phyloP scores from a whole-genome alignment of 371 early-diverging fungal species.

The Mucor velutinosus region DNA sequence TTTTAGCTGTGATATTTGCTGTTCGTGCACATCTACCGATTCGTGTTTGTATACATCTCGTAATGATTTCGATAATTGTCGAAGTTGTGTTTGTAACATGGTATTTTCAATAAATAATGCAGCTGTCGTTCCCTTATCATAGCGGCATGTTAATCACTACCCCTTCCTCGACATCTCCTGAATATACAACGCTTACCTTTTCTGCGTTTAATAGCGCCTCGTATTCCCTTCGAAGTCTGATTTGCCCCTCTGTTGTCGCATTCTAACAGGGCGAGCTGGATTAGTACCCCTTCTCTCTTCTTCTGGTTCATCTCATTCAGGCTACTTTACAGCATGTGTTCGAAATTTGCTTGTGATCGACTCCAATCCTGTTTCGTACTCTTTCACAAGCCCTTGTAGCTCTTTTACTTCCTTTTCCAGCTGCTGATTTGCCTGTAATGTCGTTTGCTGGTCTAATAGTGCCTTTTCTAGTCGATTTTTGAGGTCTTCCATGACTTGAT shows the following conservation, averaged over 20 bases:
- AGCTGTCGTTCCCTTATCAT: constrained; percentile 37
- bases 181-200: constrained; percentile 24
- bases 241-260: constrained; percentile 36
- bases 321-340: constrained; percentile 27
- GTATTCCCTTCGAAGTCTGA: constrained; percentile 38
- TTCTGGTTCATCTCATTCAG: background rate
- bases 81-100: constrained; percentile 35
- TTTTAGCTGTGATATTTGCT: constrained; percentile 29
- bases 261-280: constrained; percentile 18
- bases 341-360: constrained; percentile 35
- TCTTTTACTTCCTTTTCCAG: constrained; percentile 34
- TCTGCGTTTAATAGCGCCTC: constrained; percentile 50
- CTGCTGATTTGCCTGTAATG: constrained; percentile 20
- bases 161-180: background rate
- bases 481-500: constrained; percentile 20
- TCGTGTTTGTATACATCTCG: constrained; percentile 25
- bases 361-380: constrained; percentile 38
- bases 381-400: constrained; percentile 30
- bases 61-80: constrained; percentile 27
- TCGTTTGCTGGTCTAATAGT: constrained; percentile 18
- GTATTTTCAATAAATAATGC: constrained; percentile 46
- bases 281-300: background rate
- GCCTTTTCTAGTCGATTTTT: constrained; percentile 13
- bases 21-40: constrained; percentile 16
- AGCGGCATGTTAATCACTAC: background rate